Base-by-base conservation (phyloP, 2,329 filamentous ascomycete genomes). In the Talaromyces rugulosus region DNA sequence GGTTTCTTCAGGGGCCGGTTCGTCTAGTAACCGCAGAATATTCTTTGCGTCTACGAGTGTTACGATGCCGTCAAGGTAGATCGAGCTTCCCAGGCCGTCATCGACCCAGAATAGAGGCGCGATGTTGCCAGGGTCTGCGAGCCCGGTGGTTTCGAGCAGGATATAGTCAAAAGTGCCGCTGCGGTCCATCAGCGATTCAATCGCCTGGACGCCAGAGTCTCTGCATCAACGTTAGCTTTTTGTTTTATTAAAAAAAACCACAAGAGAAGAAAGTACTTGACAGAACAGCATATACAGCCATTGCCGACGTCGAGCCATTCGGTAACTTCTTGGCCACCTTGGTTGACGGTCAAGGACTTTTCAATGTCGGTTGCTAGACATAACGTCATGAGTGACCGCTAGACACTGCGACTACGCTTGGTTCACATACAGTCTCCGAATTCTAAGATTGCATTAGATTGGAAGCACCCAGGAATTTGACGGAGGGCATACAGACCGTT, bases 41-140 rank as follows among this genome's bases (percentile, higher is more conserved):
- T 98, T 97, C 78, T 95, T 96, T 34, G 93, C 94, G 74, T 99
- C 95, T 23, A 99, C 91, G 1, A 99, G 81, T 0, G 95, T 98
- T 54, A 98, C 93, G 61, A 99, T 96, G 1, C 95, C 95, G 72
- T 99, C 95, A 0, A 99, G 85, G 75, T 96, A 99, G 69, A 99
- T 97, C 42, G 89, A 93, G 75, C 93, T 96, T 7, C 92, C 94
- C 2, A 99, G 84, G 0, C 93, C 95, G 67, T 98, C 94, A 69
- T 99, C 95, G 30, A 99, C 89, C 95, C 95, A 99, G 79, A 99
- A 99, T 14, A 98, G 80, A 0, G 95, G 95, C 0, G 95, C 95
- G 58, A 99, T 87, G 70, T 98, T 98, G 1, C 95, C 95, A 0
- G 95, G 95, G 71, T 99, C 94, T 4, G 95, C 95, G 5, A 99